These are phyloP conservation scores for Argentina anserina DNA, from an alignment of 306 rosid genomes.

Conservation along the genomic window DNA sequence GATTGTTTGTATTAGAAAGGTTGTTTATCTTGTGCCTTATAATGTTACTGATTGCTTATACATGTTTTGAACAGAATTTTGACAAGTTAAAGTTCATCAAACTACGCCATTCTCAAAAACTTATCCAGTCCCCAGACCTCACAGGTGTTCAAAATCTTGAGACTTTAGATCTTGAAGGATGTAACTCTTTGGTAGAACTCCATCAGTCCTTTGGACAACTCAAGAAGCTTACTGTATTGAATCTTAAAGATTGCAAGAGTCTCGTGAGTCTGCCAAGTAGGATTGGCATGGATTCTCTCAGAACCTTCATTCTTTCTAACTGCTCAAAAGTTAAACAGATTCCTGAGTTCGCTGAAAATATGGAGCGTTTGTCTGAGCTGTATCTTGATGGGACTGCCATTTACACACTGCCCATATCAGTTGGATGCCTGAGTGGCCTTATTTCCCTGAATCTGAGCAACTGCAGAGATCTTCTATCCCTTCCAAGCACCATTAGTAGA, in stretches of 20 bases:
- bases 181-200: background rate
- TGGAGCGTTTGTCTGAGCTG: background rate
- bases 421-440: background rate
- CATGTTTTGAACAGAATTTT: background rate
- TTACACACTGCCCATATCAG: background rate
- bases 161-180: conserved; percentile 1
- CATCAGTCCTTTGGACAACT: background rate
- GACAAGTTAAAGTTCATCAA: background rate
- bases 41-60: too few relatives aligned
- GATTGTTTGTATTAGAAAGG: too few relatives aligned
- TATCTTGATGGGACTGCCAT: background rate
- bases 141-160: background rate
- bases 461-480: background rate
- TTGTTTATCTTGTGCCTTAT: too few relatives aligned
- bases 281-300: background rate
- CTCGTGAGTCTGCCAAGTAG: background rate
- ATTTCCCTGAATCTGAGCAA: background rate
- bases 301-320: background rate
- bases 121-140: background rate
- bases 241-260: background rate
- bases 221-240: background rate
- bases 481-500: background rate
- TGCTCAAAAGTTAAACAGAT: background rate
- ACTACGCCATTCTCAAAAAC: background rate
- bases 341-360: background rate